Percentiles rank a stretch among this genome's conserved stretches.
phyloP scores from a whole-genome alignment of 148 eudicot species.

The Camellia lanceoleosa region DNA sequence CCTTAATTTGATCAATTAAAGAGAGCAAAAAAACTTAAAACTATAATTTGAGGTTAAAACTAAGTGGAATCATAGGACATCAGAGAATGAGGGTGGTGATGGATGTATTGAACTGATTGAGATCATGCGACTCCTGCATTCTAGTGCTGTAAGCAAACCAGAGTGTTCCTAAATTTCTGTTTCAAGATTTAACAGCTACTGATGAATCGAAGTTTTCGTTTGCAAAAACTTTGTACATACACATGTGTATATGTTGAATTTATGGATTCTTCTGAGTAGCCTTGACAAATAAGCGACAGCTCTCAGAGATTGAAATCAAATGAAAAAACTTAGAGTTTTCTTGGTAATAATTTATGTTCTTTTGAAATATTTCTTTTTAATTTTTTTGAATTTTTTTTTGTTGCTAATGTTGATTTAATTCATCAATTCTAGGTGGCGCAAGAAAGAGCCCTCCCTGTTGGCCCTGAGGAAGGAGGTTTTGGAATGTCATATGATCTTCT shows the following conservation, averaged over 20 bases:
- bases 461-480: constrained; percentile 83
- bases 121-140: too few relatives aligned
- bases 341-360: neutral
- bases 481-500: constrained; percentile 91
- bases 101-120: neutral
- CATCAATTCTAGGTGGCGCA: constrained; percentile 47
- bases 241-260: neutral
- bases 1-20: neutral
- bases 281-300: neutral
- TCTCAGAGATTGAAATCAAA: neutral
- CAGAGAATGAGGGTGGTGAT: neutral
- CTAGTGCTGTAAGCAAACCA: too few relatives aligned
- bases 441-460: constrained; percentile 75
- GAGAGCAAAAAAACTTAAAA: neutral
- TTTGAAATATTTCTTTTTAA: neutral
- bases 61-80: neutral
- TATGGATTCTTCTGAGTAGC: neutral
- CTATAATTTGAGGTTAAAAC: too few relatives aligned
- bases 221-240: neutral
- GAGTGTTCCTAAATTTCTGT: too few relatives aligned
- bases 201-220: neutral
- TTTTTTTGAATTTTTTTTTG: neutral
- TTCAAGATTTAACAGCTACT: too few relatives aligned
- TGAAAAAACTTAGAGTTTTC: neutral
- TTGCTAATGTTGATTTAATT: neutral